Conservation (phyloP, 148 eudicot species). For the Linanthus parryae region DNA sequence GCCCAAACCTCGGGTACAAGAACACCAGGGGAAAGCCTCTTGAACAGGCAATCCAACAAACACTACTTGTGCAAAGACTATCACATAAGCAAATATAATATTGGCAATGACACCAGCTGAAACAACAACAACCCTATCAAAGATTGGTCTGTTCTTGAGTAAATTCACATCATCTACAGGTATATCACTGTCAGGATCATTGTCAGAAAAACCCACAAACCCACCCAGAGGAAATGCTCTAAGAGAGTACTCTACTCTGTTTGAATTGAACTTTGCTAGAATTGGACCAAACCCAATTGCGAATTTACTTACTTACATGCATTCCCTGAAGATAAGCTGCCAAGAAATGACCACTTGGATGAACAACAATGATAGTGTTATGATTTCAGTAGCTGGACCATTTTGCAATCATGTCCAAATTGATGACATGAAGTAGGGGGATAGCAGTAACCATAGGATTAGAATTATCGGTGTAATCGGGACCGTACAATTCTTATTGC, state of each 20-base stretch:
- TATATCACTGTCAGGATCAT: slow-evolving; percentile 94
- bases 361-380: slow-evolving; percentile 90
- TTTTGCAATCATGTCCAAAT: no score
- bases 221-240: slow-evolving; percentile 97
- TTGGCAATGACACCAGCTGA: slow-evolving; percentile 98
- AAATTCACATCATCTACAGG: slow-evolving; percentile 84
- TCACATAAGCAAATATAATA: slow-evolving; percentile 68
- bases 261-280: slow-evolving; percentile 83
- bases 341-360: slow-evolving; percentile 92
- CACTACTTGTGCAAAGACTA: slow-evolving; percentile 66
- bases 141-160: slow-evolving; percentile 76
- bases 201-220: slow-evolving; percentile 98
- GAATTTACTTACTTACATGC: slow-evolving; percentile 98
- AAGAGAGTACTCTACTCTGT: slow-evolving; percentile 90
- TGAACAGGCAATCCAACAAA: slow-evolving; percentile 94
- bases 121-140: slow-evolving; percentile 77
- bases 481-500: no score
- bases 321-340: slow-evolving; percentile 95
- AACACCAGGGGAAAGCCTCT: slow-evolving; percentile 89
- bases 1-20: slow-evolving; percentile 88
- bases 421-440: no score
- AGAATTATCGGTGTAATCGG: no score
- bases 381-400: no score
- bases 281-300: slow-evolving; percentile 99
- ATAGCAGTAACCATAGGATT: no score